Conservation (phyloP, 1,139 yeast species). For the Sugiyamaella grinbergsii region DNA sequence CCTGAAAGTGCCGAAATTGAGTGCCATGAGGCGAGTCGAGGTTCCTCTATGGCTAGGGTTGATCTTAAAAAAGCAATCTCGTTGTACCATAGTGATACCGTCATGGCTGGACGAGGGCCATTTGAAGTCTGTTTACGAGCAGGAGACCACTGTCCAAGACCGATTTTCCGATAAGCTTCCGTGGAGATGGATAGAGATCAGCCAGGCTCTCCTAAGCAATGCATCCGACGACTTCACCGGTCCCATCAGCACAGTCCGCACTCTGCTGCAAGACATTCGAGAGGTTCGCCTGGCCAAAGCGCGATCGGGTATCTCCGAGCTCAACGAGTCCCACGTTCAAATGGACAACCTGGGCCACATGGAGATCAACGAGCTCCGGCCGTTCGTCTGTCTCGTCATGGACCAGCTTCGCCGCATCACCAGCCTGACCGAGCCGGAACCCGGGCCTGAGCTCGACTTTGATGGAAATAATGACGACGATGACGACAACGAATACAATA, state of each 20-base stretch:
- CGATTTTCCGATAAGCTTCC: slow-evolving; percentile 70
- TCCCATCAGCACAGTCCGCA: slow-evolving; percentile 63
- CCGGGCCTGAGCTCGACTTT: slow-evolving; percentile 22
- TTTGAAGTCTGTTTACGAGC: slow-evolving; percentile 62
- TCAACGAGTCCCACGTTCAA: slow-evolving; percentile 82
- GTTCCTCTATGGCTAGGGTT: slow-evolving; percentile 91
- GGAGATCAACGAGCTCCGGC: slow-evolving; percentile 87
- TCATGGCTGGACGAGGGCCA: slow-evolving; percentile 72
- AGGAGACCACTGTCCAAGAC: slow-evolving; percentile 59
- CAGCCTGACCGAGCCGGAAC: slow-evolving; percentile 40
- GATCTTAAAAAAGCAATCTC: slow-evolving; percentile 76
- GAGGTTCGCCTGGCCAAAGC: slow-evolving; percentile 83
- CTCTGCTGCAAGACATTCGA: slow-evolving; percentile 76
- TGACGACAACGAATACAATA: slow-evolving; percentile 1
- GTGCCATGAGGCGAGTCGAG: slow-evolving; percentile 68
- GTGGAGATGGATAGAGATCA: slow-evolving; percentile 82
- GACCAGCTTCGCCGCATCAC: slow-evolving; percentile 63
- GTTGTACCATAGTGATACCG: slow-evolving; percentile 86
- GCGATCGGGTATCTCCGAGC: slow-evolving; percentile 70
- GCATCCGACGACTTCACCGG: slow-evolving; percentile 65
- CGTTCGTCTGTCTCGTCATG: slow-evolving; percentile 80
- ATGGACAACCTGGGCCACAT: slow-evolving; percentile 78
- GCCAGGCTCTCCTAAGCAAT: slow-evolving; percentile 62
- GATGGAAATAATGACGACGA: slow-evolving; percentile 25
- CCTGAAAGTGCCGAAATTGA: slow-evolving; percentile 50